Evolutionary conservation across 164 flowering plant species (phyloP).

Genomic region (Annona squamosa): DNA sequence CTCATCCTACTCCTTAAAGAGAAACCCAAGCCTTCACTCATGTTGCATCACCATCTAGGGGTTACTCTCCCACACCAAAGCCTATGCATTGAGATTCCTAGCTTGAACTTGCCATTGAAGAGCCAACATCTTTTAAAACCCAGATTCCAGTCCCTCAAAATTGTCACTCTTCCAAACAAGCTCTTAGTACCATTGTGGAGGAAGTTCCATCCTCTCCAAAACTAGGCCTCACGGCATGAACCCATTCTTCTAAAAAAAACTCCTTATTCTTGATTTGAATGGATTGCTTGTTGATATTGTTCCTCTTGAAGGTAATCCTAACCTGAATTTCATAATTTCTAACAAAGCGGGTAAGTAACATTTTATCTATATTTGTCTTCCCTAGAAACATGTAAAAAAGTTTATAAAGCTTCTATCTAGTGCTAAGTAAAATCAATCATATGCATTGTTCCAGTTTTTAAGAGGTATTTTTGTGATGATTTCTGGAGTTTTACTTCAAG

Average conservation of each 20-base stretch:
- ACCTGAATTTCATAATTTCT: slow-evolving; percentile 34
- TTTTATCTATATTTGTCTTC: neutral
- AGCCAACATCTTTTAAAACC: no score
- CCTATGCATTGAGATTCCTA: no score
- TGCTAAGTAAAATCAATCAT: neutral
- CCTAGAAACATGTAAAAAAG: neutral
- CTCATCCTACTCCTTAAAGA: no score
- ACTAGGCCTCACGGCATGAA: neutral
- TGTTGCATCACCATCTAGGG: no score
- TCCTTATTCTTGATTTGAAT: slow-evolving; percentile 84
- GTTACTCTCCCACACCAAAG: no score
- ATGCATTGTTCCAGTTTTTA: slow-evolving; percentile 50
- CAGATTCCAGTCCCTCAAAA: no score
- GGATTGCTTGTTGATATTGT: slow-evolving; percentile 80
- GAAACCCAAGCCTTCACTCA: no score
- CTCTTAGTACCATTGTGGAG: no score
- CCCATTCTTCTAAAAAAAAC: slow-evolving; percentile 34
- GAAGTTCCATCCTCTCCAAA: no score
- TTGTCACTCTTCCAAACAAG: no score
- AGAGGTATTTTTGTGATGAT: slow-evolving; percentile 66
- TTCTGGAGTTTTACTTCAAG: slow-evolving; percentile 78
- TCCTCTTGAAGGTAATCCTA: slow-evolving; percentile 23
- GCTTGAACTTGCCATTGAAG: no score
- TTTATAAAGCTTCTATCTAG: neutral
- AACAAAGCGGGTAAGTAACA: slow-evolving; percentile 44